Base-by-base conservation (phyloP, 2,329 filamentous ascomycete species). In the Talaromyces sp. region DNA sequence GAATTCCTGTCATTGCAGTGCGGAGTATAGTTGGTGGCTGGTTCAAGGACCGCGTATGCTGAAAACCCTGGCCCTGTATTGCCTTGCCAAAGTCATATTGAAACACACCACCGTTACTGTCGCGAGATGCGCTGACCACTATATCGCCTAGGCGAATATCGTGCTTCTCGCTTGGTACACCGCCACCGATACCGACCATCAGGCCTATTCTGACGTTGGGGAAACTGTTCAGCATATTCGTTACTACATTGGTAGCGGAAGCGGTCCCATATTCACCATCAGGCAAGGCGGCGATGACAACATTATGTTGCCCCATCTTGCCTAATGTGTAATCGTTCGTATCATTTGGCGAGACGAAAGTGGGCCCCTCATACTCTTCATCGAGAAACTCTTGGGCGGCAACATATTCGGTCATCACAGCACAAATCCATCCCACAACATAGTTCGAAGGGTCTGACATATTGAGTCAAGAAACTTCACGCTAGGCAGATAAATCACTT, bases 191-290 rank as follows among this genome's bases (percentile, higher is more conserved):
- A 4, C 37, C 37, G 37, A 40, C 37, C 37, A 40, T 40, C 4
- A 40, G 37, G 37, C 37, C 37, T 5, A 17, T 17, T 19, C 17
- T 17, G 37, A 40, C n/a, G 37, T 40, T 40, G 32, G 5, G 39
- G 56, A 77, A 52, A 17, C 55, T 67, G 20, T 58, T 49, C 19
- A 66, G 39, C 66, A 69, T 70, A 49, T 74, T 63, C 39, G 57
- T 62, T 5, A 69, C 68, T 3, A 75, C 66, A 3, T 50, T 57
- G 10, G 71, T 64, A 3, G 73, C 72, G 24, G 70, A 66, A 11
- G 47, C 51, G 33, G 54, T 70, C 32, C 65, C 71, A 52, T 65
- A 70, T 37, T 63, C 58, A 1, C 71, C 61, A 22, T 63, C 53
- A 3, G 69, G 68, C 1, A 73, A 50, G 35, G 56, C 55, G 8